Conservation (phyloP, 2,329 filamentous ascomycete genomes). For the Colletotrichum abscissum region DNA sequence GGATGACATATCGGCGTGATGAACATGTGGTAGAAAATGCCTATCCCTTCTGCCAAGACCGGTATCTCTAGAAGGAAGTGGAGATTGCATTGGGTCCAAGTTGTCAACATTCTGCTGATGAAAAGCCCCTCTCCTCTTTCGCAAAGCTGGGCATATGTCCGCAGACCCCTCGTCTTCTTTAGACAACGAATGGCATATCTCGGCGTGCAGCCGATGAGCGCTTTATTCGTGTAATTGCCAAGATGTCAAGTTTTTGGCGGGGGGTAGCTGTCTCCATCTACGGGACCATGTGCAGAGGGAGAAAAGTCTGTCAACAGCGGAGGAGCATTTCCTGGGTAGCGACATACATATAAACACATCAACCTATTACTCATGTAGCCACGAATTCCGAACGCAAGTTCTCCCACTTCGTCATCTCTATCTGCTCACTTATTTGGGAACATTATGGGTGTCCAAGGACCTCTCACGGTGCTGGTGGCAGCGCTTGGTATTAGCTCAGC, state of each 20-base stretch:
- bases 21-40: neutral
- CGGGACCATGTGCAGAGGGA: neutral
- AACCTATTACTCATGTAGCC: neutral
- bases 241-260: neutral
- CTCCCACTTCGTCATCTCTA: neutral
- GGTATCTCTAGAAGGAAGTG: neutral
- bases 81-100: neutral
- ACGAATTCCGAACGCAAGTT: neutral
- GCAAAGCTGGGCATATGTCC: neutral
- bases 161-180: neutral
- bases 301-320: too few species aligned
- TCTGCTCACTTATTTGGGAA: too few species aligned
- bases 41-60: conserved; percentile 22
- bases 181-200: neutral
- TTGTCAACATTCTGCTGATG: neutral
- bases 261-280: neutral
- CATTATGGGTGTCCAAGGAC: conserved; percentile 2
- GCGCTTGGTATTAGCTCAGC: conserved; percentile 1
- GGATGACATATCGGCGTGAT: conserved; percentile 1
- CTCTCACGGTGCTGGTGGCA: conserved; percentile 7
- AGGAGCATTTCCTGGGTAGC: too few species aligned
- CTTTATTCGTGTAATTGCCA: neutral
- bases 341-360: neutral
- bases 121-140: neutral
- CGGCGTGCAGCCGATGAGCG: conserved; percentile 9